phyloP scores from a whole-genome alignment of 1,284 basidiomycete genomes.

The Trametes pubescens region DNA sequence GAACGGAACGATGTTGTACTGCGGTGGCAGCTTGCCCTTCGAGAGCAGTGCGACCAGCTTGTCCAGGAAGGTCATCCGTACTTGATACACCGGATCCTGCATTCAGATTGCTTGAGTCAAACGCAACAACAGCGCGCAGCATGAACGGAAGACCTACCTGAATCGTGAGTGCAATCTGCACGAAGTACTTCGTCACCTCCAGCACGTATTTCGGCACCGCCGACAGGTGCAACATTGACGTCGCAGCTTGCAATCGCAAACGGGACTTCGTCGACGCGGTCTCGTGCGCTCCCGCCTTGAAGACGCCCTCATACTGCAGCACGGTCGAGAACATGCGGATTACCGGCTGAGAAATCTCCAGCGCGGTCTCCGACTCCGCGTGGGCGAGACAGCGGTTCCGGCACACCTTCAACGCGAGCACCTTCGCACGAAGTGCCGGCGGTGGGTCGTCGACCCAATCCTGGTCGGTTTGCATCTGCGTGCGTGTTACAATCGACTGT shows the following conservation, averaged over 20 bases:
- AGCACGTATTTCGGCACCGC: constrained; percentile 68
- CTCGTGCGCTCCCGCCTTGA: constrained; percentile 66
- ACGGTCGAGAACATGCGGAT: constrained; percentile 78
- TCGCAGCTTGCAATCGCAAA: constrained; percentile 83
- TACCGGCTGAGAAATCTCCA: constrained; percentile 76
- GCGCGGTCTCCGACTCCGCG: constrained; percentile 62
- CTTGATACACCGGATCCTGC: constrained; percentile 89
- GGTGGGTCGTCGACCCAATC: constrained; percentile 83
- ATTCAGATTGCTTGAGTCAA: neutral
- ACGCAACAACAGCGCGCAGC: neutral
- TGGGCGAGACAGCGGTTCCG: constrained; percentile 81
- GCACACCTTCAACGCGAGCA: constrained; percentile 81
- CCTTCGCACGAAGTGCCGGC: constrained; percentile 67
- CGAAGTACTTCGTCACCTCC: constrained; percentile 69
- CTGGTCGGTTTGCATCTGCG: constrained; percentile 62
- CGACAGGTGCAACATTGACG: constrained; percentile 85
- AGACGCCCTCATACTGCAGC: constrained; percentile 70
- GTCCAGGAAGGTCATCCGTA: constrained; percentile 81
- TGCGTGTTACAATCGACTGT: neutral
- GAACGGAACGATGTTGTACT: constrained; percentile 88
- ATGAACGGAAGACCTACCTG: constrained; percentile 59
- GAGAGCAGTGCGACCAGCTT: constrained; percentile 77
- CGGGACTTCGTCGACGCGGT: constrained; percentile 71
- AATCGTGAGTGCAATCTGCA: constrained; percentile 75
- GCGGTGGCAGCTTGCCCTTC: constrained; percentile 67